These are phyloP conservation scores for Mychonastes homosphaera DNA, from an alignment of 139 green algal genomes.

Conservation along the genomic window DNA sequence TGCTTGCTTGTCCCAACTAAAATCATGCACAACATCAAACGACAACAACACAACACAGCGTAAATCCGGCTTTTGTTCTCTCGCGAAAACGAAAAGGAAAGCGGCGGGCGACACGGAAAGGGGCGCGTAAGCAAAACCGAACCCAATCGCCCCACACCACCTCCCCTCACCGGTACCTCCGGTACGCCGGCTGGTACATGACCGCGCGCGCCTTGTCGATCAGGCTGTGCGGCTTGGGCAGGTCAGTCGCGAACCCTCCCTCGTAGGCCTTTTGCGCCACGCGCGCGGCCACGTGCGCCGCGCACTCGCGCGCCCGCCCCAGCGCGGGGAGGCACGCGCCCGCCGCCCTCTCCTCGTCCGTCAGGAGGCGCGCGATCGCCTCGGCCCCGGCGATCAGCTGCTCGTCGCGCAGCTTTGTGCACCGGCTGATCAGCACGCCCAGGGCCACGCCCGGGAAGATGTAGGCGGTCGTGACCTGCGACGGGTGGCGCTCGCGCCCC, in stretches of 20 bases:
- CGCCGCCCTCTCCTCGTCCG: slow-evolving; percentile 37
- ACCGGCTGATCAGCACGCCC: slow-evolving; percentile 27
- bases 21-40: no score
- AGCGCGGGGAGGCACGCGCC: slow-evolving; percentile 55
- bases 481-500: slow-evolving; percentile 15
- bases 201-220: slow-evolving; percentile 28
- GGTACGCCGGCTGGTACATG: slow-evolving; percentile 69
- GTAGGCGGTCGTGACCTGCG: slow-evolving; percentile 40
- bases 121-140: no score
- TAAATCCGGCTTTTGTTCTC: no score
- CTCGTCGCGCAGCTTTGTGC: slow-evolving; percentile 67
- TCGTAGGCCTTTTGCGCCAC: slow-evolving; percentile 70
- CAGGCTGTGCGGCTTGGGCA: slow-evolving; percentile 73
- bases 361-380: slow-evolving; percentile 53
- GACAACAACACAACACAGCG: no score
- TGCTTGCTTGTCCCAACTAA: no score
- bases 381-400: slow-evolving; percentile 70
- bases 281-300: slow-evolving; percentile 48
- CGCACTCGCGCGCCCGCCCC: slow-evolving; percentile 36
- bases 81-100: no score
- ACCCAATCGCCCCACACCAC: no score
- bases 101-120: no score
- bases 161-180: slow-evolving; percentile 36
- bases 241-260: slow-evolving; percentile 58
- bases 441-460: slow-evolving; percentile 56